Evolutionary conservation across 345 rosid species (phyloP), one percentile per base, ranked within the genome.

Genomic region (Reutealis trisperma): DNA sequence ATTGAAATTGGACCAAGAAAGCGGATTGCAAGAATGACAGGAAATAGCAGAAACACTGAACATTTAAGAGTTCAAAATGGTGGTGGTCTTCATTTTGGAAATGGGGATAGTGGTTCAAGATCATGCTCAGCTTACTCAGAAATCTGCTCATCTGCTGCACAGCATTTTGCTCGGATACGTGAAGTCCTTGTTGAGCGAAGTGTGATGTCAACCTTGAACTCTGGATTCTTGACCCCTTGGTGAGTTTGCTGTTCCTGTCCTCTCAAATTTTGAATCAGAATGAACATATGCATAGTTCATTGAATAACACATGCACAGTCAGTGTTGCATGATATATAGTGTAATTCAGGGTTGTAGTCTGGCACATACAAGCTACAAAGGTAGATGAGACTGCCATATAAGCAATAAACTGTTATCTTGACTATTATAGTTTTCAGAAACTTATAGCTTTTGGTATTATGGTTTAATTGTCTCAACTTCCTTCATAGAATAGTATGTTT

Each of bases 201-300:
- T 57, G 98, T 92, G 73, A 87, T 94, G 47, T 93, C 99, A 51
- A 89, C 98, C 44, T 82, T 93, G 73, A 96, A 96, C 87, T 89
- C 98, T 49, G 98, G 95, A 73, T 96, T 96, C 82, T 84, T 93
- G 79, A 96, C 94, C 71, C 98, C 99, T 47, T 93, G 98, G 99
- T 95, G 83, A 90, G 91, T 72, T 42, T 72, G 68, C n/a, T 37
- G 6, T 37, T 37, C 41, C 8, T 2, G 34, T 22, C 6, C 32
- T 63, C 11, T 64, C 21, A 42, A 64, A 21, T 22, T 37, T 37
- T 5, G 6, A 37, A 37, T 34, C 27, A 4, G 13, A 47, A 13
- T 13, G 2, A 34, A 34, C 37, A 34, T 34, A 34, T 34, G 37
- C 37, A 34, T 34, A 34, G 37, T 2, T 0, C 37, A 34, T 34